Base-by-base conservation (phyloP, 2,329 filamentous ascomycete genomes). In the Hypoxylon sp. region DNA sequence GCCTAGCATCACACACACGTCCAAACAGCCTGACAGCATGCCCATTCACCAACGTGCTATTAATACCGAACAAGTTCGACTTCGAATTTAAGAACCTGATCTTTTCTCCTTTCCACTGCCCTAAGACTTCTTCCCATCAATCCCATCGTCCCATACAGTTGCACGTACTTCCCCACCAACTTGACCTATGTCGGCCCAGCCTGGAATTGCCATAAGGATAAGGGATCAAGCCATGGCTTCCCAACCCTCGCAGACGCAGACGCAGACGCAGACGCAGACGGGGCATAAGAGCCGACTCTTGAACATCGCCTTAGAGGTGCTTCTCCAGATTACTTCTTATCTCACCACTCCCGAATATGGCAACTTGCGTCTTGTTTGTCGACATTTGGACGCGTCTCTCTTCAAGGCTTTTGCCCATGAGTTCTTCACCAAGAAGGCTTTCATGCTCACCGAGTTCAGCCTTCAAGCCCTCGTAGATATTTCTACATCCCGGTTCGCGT, bases 391-490 rank as follows among this genome's bases (percentile, higher is more conserved):
- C 71, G 75, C 75, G 19, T 77, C 79, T 1, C 77, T 89, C 11
- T 85, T 86, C 73, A 78, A 81, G 50, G 79, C 79, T 32, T 91
- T 90, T 68, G 79, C 83, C 26, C 78, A 78, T 22, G 87, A 89
- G 65, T 91, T 89, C 79, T 91, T 91, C 75, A 80, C 78, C 52
- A 87, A 86, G 73, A 86, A 84, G 70, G 87, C 90, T 71, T 91
- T 90, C 75, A 88, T 89, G 84, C 71, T 89, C 56, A 83, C 82
- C 1, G 78, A 84, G 32, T 75, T 80, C 67, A 90, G 87, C 62
- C 73, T 85, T 5, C 73, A 79, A 47, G 75, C 78, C 0, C 73
- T 84, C 22, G 65, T 84, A 73, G 78, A 84, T 70, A 85, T 87
- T 34, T 81, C 84, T n/a, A 71, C 70, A 3, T 80, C 78, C 17